phyloP scores from a whole-genome alignment of 176 grass and related monocot species.

The Eremochloa ophiuroides region DNA sequence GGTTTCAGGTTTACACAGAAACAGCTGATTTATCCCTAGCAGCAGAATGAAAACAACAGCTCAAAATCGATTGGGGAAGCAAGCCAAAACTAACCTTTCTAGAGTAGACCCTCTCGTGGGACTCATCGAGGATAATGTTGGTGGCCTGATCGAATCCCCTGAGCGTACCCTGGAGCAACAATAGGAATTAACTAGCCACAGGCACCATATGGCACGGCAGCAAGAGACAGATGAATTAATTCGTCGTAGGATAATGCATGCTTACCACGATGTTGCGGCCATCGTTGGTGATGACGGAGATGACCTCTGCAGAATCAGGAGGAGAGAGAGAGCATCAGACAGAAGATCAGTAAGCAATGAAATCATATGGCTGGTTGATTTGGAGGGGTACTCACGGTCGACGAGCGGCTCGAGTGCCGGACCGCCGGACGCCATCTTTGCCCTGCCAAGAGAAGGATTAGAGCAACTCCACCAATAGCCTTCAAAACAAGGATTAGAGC shows the following conservation, averaged over 20 bases:
- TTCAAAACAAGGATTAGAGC: too few species aligned
- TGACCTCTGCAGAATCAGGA: too few species aligned
- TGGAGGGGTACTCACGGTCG: slow-evolving; percentile 49
- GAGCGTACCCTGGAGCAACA: slow-evolving; percentile 56
- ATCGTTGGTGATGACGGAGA: too few species aligned
- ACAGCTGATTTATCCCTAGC: too few species aligned
- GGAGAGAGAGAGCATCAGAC: too few species aligned
- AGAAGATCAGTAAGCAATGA: too few species aligned
- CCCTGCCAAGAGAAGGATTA: not conserved
- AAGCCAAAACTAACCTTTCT: slow-evolving; percentile 47
- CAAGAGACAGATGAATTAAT: not conserved
- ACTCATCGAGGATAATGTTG: slow-evolving; percentile 96
- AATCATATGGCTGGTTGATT: too few species aligned
- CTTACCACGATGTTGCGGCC: too few species aligned
- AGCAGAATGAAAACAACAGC: too few species aligned
- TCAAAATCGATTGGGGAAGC: not conserved
- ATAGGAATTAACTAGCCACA: not conserved
- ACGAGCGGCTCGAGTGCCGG: slow-evolving; percentile 60
- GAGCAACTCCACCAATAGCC: too few species aligned
- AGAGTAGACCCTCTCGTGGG: slow-evolving; percentile 91
- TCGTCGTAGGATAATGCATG: too few species aligned
- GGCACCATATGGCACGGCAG: not conserved
- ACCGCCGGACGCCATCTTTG: slow-evolving; percentile 33
- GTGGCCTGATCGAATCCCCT: slow-evolving; percentile 87
- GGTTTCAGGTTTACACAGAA: too few species aligned